Evolutionary conservation across 176 grass and related monocot species (phyloP).

Genomic region (Oryza longistaminata): DNA sequence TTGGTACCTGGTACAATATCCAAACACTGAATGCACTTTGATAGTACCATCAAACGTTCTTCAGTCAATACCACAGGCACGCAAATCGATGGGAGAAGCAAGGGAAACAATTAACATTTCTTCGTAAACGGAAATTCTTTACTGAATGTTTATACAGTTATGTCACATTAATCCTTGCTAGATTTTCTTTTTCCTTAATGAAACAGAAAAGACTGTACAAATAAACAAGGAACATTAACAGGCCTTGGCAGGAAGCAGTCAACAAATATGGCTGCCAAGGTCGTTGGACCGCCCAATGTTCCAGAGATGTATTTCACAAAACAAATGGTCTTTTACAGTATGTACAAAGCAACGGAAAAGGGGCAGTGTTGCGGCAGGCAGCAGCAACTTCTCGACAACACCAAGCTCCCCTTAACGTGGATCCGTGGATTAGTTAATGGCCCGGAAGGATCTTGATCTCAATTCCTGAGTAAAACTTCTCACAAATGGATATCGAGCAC

Average conservation of each 20-base stretch:
- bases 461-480: slow-evolving; percentile 50
- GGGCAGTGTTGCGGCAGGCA: slow-evolving; percentile 52
- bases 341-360: slow-evolving; percentile 66
- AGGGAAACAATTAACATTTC: not conserved
- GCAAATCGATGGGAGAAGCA: not conserved
- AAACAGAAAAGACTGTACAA: slow-evolving; percentile 82
- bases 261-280: slow-evolving; percentile 79
- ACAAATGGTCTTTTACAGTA: slow-evolving; percentile 76
- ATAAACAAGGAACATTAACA: slow-evolving; percentile 75
- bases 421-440: slow-evolving; percentile 59
- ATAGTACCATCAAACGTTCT: not conserved
- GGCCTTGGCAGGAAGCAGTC: slow-evolving; percentile 56
- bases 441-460: slow-evolving; percentile 49
- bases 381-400: slow-evolving; percentile 59
- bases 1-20: too few relatives aligned
- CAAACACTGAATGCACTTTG: not conserved
- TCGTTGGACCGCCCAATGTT: slow-evolving; percentile 59
- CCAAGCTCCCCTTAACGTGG: slow-evolving; percentile 43
- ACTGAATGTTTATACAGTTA: slow-evolving; percentile 64
- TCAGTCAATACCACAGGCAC: not conserved
- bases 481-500: slow-evolving; percentile 34
- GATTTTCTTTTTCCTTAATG: slow-evolving; percentile 49
- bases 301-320: slow-evolving; percentile 59
- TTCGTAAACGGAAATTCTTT: slow-evolving; percentile 44
- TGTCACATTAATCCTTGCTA: slow-evolving; percentile 52